Percentiles rank a stretch among this genome's conserved stretches.
Evolutionary conservation across 768 basidiomycete species (phyloP).

Genomic region (Calocybe gangraenosa): DNA sequence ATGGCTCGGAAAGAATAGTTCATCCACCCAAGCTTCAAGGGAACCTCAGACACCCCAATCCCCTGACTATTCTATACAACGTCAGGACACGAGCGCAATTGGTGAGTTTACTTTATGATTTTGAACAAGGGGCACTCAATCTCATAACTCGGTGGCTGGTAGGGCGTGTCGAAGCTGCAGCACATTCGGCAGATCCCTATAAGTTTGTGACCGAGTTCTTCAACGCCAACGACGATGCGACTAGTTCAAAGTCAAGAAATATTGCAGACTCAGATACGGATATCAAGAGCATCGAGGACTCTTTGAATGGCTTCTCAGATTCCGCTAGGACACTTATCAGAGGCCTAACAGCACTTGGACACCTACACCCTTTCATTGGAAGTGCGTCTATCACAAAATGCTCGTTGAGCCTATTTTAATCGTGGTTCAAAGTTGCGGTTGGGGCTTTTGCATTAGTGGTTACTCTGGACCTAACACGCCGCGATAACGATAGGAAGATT

Average conservation of each 20-base stretch:
- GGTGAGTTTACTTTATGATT: neutral
- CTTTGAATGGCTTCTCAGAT: slow-evolving; percentile 25
- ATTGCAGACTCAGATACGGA: slow-evolving; percentile 11
- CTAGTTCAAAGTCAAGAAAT: slow-evolving; percentile 11
- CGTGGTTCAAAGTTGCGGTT: slow-evolving; percentile 32
- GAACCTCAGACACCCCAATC: neutral
- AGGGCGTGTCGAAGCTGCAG: slow-evolving; percentile 4
- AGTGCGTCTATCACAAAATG: slow-evolving; percentile 17
- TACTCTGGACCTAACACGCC: slow-evolving; percentile 41
- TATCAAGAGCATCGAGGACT: slow-evolving; percentile 24
- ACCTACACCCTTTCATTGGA: slow-evolving; percentile 34
- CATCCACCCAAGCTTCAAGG: neutral
- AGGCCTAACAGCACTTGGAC: slow-evolving; percentile 28
- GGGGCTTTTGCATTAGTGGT: slow-evolving; percentile 47
- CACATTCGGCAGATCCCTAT: slow-evolving; percentile 9
- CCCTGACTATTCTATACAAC: neutral
- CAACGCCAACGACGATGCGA: slow-evolving; percentile 15
- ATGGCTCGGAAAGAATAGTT: slow-evolving; percentile 6
- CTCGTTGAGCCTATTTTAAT: too few species aligned
- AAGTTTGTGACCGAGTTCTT: slow-evolving; percentile 21
- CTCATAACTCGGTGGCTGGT: neutral
- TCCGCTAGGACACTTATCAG: slow-evolving; percentile 26
- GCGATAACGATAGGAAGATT: slow-evolving; percentile 50
- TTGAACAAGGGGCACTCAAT: too few species aligned
- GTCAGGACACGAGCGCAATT: neutral